phyloP scores from a whole-genome alignment of 1,139 yeast species.

The Ogataea hybrid region DNA sequence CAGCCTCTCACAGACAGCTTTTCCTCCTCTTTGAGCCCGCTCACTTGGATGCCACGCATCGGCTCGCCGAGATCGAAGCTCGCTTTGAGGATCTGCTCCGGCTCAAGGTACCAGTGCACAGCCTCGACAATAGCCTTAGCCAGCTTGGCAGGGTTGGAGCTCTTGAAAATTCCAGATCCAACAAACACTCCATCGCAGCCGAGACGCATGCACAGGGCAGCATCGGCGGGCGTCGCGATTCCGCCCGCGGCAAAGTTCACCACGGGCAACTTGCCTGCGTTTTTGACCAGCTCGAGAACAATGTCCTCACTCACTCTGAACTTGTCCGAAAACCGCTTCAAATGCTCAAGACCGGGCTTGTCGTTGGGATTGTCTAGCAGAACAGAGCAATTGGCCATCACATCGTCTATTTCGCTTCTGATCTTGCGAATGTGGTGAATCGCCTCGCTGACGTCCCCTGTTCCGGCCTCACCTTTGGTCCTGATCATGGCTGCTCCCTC shows the following conservation, averaged over 20 bases:
- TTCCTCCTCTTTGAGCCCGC: slow-evolving; percentile 36
- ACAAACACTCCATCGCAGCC: slow-evolving; percentile 94
- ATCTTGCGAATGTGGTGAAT: slow-evolving; percentile 70
- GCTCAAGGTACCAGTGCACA: slow-evolving; percentile 70
- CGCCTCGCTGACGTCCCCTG: slow-evolving; percentile 88
- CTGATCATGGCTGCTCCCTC: slow-evolving; percentile 92
- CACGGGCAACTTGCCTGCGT: slow-evolving; percentile 69
- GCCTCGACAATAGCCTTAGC: slow-evolving; percentile 84
- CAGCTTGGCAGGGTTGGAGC: slow-evolving; percentile 69
- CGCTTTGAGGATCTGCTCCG: slow-evolving; percentile 61
- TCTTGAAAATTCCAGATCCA: slow-evolving; percentile 86
- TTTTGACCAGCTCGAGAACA: slow-evolving; percentile 49
- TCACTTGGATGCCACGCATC: slow-evolving; percentile 68
- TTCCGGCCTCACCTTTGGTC: slow-evolving; percentile 89
- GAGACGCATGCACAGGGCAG: slow-evolving; percentile 83
- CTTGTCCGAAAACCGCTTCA: slow-evolving; percentile 52
- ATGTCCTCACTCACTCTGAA: slow-evolving; percentile 59
- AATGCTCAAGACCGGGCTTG: slow-evolving; percentile 29
- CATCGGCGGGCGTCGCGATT: slow-evolving; percentile 87
- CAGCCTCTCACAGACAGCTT: slow-evolving; percentile 54
- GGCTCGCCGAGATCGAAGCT: slow-evolving; percentile 76
- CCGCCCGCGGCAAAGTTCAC: slow-evolving; percentile 93
- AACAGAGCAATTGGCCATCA: slow-evolving; percentile 38
- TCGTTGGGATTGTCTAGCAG: slow-evolving; percentile 29
- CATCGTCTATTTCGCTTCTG: slow-evolving; percentile 52